Evolutionary conservation across 2,329 filamentous ascomycete species (phyloP).

Genomic region (Knufia petricola): DNA sequence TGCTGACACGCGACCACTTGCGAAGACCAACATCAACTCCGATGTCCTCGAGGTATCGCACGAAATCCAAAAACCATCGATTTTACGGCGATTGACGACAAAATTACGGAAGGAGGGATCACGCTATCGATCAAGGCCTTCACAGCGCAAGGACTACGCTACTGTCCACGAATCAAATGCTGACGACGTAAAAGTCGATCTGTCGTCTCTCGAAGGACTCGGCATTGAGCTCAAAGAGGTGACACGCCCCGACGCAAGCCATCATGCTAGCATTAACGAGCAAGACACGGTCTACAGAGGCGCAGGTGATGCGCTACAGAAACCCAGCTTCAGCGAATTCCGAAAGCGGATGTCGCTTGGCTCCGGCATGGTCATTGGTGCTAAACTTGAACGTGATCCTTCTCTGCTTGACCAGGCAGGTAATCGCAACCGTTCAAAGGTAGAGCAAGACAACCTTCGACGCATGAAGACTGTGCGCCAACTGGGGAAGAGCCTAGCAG

Average conservation of each 20-base stretch:
- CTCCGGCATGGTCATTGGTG: conserved; percentile 21
- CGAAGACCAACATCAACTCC: background rate
- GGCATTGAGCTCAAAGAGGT: conserved; percentile 22
- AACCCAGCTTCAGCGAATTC: conserved; percentile 16
- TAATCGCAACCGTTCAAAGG: background rate
- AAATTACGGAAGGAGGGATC: conserved; percentile 10
- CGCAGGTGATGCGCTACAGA: background rate
- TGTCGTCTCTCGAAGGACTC: conserved; percentile 21
- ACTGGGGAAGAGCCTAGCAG: conserved; percentile 34
- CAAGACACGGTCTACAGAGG: conserved; percentile 15
- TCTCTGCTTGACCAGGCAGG: conserved; percentile 9
- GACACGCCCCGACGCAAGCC: background rate
- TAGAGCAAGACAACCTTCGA: conserved; percentile 9
- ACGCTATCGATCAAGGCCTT: background rate
- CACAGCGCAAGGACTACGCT: conserved; percentile 16
- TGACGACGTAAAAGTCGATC: conserved; percentile 16
- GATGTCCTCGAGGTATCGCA: background rate
- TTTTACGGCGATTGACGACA: conserved; percentile 19
- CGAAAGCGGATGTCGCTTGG: conserved; percentile 18
- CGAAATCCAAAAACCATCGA: conserved; percentile 7
- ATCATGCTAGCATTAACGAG: conserved; percentile 3
- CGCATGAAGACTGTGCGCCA: conserved; percentile 24
- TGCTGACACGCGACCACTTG: conserved; percentile 3
- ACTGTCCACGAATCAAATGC: conserved; percentile 14
- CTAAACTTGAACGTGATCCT: conserved; percentile 18